Evolutionary conservation across 495 filamentous ascomycete species (phyloP), one percentile per base, ranked within the genome.

Genomic region (Aspergillus leporis): DNA sequence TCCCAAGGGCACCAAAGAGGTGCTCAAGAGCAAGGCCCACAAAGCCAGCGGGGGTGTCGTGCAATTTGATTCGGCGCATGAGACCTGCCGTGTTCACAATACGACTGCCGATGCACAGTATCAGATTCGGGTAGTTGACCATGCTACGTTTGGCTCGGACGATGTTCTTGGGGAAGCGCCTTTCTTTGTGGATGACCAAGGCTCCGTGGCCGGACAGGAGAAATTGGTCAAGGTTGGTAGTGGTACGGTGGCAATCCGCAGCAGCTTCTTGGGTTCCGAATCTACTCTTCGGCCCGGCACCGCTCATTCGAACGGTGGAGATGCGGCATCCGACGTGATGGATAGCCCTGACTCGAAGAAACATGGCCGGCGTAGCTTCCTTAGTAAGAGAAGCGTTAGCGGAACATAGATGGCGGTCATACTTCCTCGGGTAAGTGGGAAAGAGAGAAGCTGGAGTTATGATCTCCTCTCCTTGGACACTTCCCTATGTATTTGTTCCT

Each of bases 171-270:
- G 94, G 45, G 92, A 98, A 63, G 82, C 79, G 0, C 61, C 87
- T n/a, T 96, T 96, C 78, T 93, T 95, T 66, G 87, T 98, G 14
- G 90, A 90, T 55, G 93, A 98, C 66, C 87, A 88, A 56, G 86
- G 87, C 16, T 75, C 78, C 1, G 65, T 71, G 22, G 74, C 78
- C 2, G 86, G 86, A 19, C 79, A 83, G 40, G 91, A 96, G 62
- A 96, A 93, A 79, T 64, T 79, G 14, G 74, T 98, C 31, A 76
- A 71, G 18, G 84, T 89, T 53, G 92, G 92, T 13, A 75, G 70
- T 21, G 90, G 91, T 10, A 80, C 69, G 2, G 87, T 94, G 16
- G 76, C 81, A 1, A 71, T 95, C 51, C 86, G 82, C 69, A 91
- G 85, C 53, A 81, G 77, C 57, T 95, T 92, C 58, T 60, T 66